Conservation (phyloP, 345 rosid species). For the Cardamine chenopodiifolia region DNA sequence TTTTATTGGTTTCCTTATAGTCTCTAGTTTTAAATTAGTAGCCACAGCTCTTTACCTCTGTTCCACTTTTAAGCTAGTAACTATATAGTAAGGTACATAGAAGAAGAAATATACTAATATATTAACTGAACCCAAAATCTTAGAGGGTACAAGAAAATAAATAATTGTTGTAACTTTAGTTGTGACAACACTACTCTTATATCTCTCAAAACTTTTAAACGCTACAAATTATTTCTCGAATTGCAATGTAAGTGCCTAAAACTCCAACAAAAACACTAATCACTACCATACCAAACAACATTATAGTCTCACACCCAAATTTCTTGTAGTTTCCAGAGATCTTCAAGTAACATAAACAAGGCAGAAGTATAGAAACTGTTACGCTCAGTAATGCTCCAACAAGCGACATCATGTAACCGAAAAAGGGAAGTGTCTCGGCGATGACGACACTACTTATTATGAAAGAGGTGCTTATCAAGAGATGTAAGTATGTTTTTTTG, state of each 20-base stretch:
- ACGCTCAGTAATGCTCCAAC: slow-evolving; percentile 47
- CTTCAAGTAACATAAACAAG: slow-evolving; percentile 50
- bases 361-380: slow-evolving; percentile 44
- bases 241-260: slow-evolving; percentile 39
- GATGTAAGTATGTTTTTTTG: slow-evolving; percentile 22
- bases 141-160: neutral
- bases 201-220: slow-evolving; percentile 8
- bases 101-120: too few species aligned
- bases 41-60: too few species aligned
- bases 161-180: neutral
- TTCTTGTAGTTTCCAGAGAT: slow-evolving; percentile 37
- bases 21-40: too few species aligned
- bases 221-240: slow-evolving; percentile 28
- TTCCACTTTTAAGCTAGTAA: too few species aligned
- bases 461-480: slow-evolving; percentile 43
- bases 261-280: slow-evolving; percentile 38
- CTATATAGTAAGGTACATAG: too few species aligned
- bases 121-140: neutral
- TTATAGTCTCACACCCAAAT: slow-evolving; percentile 24
- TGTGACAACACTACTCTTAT: neutral
- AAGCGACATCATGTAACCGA: slow-evolving; percentile 44
- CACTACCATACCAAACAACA: slow-evolving; percentile 27
- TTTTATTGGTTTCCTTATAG: too few species aligned
- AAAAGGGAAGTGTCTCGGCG: slow-evolving; percentile 46
- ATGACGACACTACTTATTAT: slow-evolving; percentile 40